A percentile compares a stretch with the other conserved stretches of the same genome.
These are phyloP conservation scores for Cyclotella baltica DNA, from an alignment of 108 stramenopile species.

Conservation along the genomic window DNA sequence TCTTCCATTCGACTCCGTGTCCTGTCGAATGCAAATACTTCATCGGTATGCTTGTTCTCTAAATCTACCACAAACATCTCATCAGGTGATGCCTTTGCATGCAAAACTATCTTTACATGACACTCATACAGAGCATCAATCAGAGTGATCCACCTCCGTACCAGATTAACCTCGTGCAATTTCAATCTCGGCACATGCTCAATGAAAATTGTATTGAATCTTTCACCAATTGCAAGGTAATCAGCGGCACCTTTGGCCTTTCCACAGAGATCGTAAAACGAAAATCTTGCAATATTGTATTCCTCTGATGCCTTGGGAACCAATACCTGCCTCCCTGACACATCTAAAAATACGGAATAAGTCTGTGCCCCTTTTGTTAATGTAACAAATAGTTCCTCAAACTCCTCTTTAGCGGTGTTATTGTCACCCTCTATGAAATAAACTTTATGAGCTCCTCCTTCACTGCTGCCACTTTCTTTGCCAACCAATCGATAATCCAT, in stretches of 20 bases:
- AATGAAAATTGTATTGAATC: constrained; percentile 89
- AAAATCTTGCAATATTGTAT: constrained; percentile 70
- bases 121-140: constrained; percentile 87
- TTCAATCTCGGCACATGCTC: constrained; percentile 83
- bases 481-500: constrained; percentile 83
- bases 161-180: constrained; percentile 83
- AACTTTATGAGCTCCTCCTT: constrained; percentile 29
- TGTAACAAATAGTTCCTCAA: constrained; percentile 55
- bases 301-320: constrained; percentile 65
- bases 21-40: constrained; percentile 96
- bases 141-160: constrained; percentile 85
- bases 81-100: constrained; percentile 51
- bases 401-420: constrained; percentile 9
- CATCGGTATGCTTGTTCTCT: constrained; percentile 72
- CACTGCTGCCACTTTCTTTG: constrained; percentile 24
- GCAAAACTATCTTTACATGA: constrained; percentile 73
- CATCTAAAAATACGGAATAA: constrained; percentile 57
- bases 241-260: constrained; percentile 91
- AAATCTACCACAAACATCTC: constrained; percentile 56
- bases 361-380: constrained; percentile 49
- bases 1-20: constrained; percentile 91
- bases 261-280: constrained; percentile 91
- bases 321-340: constrained; percentile 69
- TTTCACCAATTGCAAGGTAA: constrained; percentile 87
- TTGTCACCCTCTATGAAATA: constrained; percentile 44